Conservation (phyloP, 345 rosid genomes). For the Populus ilicifolia region DNA sequence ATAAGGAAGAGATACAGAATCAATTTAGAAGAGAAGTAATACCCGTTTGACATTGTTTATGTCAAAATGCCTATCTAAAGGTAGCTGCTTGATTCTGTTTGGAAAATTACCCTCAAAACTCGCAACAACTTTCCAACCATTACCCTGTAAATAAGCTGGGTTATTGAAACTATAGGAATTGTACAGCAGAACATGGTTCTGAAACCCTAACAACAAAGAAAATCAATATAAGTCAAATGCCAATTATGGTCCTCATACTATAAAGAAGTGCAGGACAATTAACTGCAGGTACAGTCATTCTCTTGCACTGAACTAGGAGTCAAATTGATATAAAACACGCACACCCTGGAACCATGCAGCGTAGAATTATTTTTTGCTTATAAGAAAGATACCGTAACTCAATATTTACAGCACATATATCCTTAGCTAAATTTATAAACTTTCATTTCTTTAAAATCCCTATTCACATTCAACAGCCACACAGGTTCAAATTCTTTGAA, state of each 20-base stretch:
- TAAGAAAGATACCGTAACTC: not conserved
- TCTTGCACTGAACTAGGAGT: not conserved
- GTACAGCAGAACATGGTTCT: not conserved
- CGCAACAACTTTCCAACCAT: constrained; percentile 98
- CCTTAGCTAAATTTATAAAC: not conserved
- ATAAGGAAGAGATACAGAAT: not conserved
- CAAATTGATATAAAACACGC: not conserved
- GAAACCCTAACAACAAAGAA: not conserved
- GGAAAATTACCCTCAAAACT: constrained; percentile 98
- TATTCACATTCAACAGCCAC: not conserved
- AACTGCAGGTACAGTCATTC: not conserved
- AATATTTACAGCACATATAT: not conserved
- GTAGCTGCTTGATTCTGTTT: constrained; percentile 89
- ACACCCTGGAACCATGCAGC: not conserved
- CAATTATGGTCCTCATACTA: constrained; percentile 8
- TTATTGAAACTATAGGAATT: not conserved
- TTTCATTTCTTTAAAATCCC: not conserved
- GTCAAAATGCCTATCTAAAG: constrained; percentile 94
- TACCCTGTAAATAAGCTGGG: constrained; percentile 57
- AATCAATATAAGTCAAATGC: not conserved
- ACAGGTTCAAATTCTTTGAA: not conserved
- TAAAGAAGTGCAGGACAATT: not conserved
- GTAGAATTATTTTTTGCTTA: not conserved
- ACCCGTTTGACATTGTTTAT: constrained; percentile 92
- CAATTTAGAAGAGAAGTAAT: constrained; percentile 21